A percentile compares a stretch with the other conserved stretches of the same genome.
phyloP scores from a whole-genome alignment of 1,284 basidiomycete genomes.

The Singerocomus inundabilis region DNA sequence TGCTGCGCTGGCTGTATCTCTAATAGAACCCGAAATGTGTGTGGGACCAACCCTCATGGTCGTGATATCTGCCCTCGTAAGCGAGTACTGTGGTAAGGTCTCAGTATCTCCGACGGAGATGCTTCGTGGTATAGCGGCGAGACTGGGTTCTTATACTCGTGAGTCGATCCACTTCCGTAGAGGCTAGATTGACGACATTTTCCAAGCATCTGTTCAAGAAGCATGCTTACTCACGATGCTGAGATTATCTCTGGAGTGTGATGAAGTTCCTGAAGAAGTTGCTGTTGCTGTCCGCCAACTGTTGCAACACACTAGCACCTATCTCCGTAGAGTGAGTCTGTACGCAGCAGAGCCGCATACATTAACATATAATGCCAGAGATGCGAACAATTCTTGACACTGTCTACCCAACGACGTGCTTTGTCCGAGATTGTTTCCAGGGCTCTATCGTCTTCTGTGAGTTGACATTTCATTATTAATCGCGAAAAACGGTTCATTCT shows the following conservation, averaged over 20 bases:
- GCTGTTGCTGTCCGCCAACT: constrained; percentile 42
- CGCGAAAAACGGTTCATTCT: constrained; percentile 6
- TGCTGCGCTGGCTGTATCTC: constrained; percentile 47
- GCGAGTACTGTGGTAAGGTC: constrained; percentile 55
- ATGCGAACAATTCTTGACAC: constrained; percentile 59
- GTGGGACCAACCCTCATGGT: constrained; percentile 61
- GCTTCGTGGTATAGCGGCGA: constrained; percentile 48
- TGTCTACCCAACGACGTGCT: constrained; percentile 43
- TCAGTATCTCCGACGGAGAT: constrained; percentile 51
- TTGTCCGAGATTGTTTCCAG: constrained; percentile 46
- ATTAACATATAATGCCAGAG: constrained; percentile 44
- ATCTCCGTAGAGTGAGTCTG: constrained; percentile 53
- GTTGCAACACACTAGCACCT: constrained; percentile 43
- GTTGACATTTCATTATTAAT: constrained; percentile 18
- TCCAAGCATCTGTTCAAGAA: constrained; percentile 65
- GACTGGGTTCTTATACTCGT: constrained; percentile 50
- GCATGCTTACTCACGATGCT: constrained; percentile 67
- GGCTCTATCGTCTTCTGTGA: constrained; percentile 51
- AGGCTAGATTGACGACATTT: constrained; percentile 1
- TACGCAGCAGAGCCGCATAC: neutral
- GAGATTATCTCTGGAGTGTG: constrained; percentile 57
- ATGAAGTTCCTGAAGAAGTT: constrained; percentile 48
- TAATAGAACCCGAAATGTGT: constrained; percentile 43
- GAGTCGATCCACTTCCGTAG: constrained; percentile 26
- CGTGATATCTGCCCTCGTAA: constrained; percentile 59